A percentile compares a stretch with the other conserved stretches of the same genome.
Evolutionary conservation across 2,329 filamentous ascomycete species (phyloP).

Genomic region (Sclerotinia minor): DNA sequence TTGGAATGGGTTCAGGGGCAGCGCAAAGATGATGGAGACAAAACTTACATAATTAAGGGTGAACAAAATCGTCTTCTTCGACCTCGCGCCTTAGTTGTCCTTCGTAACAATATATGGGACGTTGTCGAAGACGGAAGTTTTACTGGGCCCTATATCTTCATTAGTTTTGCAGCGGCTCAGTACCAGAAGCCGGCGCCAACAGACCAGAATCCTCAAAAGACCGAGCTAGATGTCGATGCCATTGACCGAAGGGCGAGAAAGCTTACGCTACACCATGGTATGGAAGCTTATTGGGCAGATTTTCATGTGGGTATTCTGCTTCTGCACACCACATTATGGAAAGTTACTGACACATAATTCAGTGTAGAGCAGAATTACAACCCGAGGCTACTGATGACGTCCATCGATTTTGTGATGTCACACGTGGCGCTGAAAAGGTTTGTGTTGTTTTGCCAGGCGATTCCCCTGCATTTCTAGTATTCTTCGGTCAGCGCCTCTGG

Average conservation of each 20-base stretch:
- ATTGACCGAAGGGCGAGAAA: slow-evolving; percentile 22
- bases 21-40: slow-evolving; percentile 16
- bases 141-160: slow-evolving; percentile 24
- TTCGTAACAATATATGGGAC: slow-evolving; percentile 14
- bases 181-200: slow-evolving; percentile 19
- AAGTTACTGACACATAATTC: neutral
- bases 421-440: slow-evolving; percentile 22
- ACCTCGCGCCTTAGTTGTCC: slow-evolving; percentile 24
- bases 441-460: slow-evolving; percentile 21
- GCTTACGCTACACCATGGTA: slow-evolving; percentile 15
- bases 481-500: slow-evolving; percentile 25
- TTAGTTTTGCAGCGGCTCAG: slow-evolving; percentile 26
- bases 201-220: neutral
- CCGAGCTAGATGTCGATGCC: slow-evolving; percentile 3
- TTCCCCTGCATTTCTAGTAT: slow-evolving; percentile 18
- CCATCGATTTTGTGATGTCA: slow-evolving; percentile 27
- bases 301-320: slow-evolving; percentile 21
- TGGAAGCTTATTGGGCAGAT: slow-evolving; percentile 26
- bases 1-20: neutral
- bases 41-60: slow-evolving; percentile 16
- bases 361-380: slow-evolving; percentile 24
- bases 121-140: slow-evolving; percentile 24
- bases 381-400: slow-evolving; percentile 26
- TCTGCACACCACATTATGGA: no score
- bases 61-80: slow-evolving; percentile 22